Conservation (phyloP, 2,329 filamentous ascomycete genomes). For the Colletotrichum lupini region DNA sequence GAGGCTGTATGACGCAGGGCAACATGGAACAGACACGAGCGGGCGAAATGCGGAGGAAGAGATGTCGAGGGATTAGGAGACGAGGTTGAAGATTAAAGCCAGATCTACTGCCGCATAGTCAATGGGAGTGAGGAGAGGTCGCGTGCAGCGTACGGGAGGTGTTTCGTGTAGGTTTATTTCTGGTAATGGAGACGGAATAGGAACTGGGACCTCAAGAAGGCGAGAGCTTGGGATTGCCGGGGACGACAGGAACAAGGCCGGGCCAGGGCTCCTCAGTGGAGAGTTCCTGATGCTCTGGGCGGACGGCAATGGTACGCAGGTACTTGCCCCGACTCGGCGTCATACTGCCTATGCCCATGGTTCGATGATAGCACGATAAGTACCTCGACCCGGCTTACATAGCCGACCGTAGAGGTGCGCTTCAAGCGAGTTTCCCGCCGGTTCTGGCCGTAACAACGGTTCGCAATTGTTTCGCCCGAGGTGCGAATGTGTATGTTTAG, state of each 20-base stretch:
- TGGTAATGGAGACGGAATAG: constrained; percentile 30
- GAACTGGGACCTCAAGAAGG: constrained; percentile 8
- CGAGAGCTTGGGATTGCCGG: constrained; percentile 28
- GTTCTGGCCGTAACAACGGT: constrained; percentile 9
- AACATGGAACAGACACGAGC: constrained; percentile 33
- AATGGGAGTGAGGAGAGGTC: constrained; percentile 20
- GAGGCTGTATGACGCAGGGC: constrained; percentile 39
- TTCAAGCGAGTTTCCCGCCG: constrained; percentile 7
- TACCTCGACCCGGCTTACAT: constrained; percentile 9
- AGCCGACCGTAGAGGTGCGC: constrained; percentile 19
- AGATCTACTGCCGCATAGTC: constrained; percentile 28
- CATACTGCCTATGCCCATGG: constrained; percentile 17
- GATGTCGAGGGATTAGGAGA: constrained; percentile 5
- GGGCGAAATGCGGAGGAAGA: constrained; percentile 5
- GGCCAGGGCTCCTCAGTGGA: constrained; percentile 30
- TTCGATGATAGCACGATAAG: constrained; percentile 31
- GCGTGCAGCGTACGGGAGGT: constrained; percentile 20
- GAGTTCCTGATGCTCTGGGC: constrained; percentile 15
- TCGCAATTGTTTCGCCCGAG: constrained; percentile 14
- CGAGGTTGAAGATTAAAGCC: not conserved
- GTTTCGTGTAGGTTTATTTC: constrained; percentile 34
- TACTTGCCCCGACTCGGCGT: constrained; percentile 31
- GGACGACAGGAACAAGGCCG: constrained; percentile 28
- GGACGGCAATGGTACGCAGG: constrained; percentile 26
- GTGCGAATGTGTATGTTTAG: not conserved